These are phyloP conservation scores for Gelatoporia subvermispora DNA, from an alignment of 768 basidiomycete species.

Conservation along the genomic window DNA sequence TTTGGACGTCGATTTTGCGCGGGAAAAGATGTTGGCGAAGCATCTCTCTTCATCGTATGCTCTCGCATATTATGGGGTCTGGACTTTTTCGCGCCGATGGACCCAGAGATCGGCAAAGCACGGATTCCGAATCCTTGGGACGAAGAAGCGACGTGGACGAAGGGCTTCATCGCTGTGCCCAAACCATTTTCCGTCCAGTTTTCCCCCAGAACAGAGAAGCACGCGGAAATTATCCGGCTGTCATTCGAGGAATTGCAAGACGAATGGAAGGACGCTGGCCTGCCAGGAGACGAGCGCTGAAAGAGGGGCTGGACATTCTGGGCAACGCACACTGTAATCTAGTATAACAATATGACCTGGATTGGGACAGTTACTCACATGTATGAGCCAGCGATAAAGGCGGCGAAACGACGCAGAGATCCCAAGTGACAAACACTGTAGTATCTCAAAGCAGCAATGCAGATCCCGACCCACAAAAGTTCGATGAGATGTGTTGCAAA, in stretches of 20 bases:
- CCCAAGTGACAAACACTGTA: too few relatives aligned
- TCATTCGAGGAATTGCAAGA: background rate
- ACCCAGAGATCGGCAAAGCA: background rate
- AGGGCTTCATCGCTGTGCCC: constrained; percentile 4
- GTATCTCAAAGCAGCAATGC: too few relatives aligned
- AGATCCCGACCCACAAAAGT: too few relatives aligned
- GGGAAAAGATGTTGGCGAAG: constrained; percentile 13
- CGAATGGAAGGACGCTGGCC: background rate
- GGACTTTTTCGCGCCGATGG: constrained; percentile 2
- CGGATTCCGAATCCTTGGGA: constrained; percentile 4
- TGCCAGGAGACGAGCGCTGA: background rate
- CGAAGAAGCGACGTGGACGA: constrained; percentile 7
- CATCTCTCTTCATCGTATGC: constrained; percentile 12
- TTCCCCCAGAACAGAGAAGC: background rate
- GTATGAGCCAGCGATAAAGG: too few relatives aligned
- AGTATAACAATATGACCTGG: too few relatives aligned
- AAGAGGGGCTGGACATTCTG: too few relatives aligned
- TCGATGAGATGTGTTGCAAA: too few relatives aligned
- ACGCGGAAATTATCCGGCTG: background rate
- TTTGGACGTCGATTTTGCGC: constrained; percentile 16
- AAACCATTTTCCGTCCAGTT: constrained; percentile 2
- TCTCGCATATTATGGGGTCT: constrained; percentile 5
- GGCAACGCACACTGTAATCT: too few relatives aligned
- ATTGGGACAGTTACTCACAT: too few relatives aligned
- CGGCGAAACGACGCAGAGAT: too few relatives aligned